These are phyloP conservation scores for Iodosphaeria phyllophila DNA, from an alignment of 2,329 filamentous ascomycete species.

Conservation along the genomic window DNA sequence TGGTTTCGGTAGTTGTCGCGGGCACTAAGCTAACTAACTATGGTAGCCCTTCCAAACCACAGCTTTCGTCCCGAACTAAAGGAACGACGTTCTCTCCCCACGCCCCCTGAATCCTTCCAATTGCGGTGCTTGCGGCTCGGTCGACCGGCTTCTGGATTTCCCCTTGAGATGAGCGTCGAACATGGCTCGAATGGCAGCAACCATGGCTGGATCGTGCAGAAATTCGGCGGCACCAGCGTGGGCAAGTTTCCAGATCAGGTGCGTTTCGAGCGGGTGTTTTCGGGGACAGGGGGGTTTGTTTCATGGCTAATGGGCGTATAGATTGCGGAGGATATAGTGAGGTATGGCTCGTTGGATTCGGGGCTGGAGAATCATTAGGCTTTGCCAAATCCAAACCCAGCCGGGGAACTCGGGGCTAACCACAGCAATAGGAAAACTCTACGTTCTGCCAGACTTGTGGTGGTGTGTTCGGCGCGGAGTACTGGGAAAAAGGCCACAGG, in stretches of 20 bases:
- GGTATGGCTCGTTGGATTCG: constrained; percentile 25
- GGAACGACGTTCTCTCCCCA: too few species aligned
- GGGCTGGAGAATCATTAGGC: background rate
- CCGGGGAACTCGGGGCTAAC: constrained; percentile 6
- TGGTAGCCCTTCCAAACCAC: too few species aligned
- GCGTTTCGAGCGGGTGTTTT: too few species aligned
- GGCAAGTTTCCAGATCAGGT: constrained; percentile 74
- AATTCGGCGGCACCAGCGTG: constrained; percentile 88
- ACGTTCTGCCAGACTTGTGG: constrained; percentile 55
- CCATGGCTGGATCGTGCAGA: constrained; percentile 70
- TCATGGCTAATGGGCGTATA: constrained; percentile 5
- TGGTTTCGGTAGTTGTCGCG: too few species aligned
- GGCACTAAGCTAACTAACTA: too few species aligned
- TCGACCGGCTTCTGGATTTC: too few species aligned
- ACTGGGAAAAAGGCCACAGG: constrained; percentile 88
- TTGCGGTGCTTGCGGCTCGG: too few species aligned
- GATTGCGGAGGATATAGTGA: constrained; percentile 54
- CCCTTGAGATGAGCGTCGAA: too few species aligned
- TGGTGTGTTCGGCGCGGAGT: constrained; percentile 91
- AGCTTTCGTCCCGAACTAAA: too few species aligned
- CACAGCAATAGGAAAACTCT: constrained; percentile 32
- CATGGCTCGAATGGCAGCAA: constrained; percentile 15
- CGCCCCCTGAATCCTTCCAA: too few species aligned
- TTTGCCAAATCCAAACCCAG: background rate
- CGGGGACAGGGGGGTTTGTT: too few species aligned